Evolutionary conservation across 805 yeast genomes (phyloP).

Genomic region (Candida manassasensis): DNA sequence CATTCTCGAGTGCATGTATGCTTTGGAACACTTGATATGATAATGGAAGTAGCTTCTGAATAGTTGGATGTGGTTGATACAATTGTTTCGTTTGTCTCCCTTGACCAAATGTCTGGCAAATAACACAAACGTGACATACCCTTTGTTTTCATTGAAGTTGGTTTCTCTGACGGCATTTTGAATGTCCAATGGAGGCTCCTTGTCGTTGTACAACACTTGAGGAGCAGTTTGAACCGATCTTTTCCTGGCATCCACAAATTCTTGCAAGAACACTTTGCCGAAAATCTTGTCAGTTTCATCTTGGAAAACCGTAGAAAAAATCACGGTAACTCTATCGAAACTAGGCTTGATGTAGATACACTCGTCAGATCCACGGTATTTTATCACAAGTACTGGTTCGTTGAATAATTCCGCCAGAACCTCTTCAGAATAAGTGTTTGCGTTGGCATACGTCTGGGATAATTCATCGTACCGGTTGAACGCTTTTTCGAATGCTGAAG

Average conservation of each 20-base stretch:
- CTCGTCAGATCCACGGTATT: constrained; percentile 85
- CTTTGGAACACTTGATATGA: constrained; percentile 97
- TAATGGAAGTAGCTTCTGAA: constrained; percentile 97
- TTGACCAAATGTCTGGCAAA: constrained; percentile 74
- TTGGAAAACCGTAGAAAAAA: constrained; percentile 88
- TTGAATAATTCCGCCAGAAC: constrained; percentile 40
- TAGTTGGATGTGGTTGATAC: constrained; percentile 85
- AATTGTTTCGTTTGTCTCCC: constrained; percentile 69
- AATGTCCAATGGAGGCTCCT: constrained; percentile 87
- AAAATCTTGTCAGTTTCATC: constrained; percentile 95
- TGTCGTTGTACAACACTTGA: constrained; percentile 86
- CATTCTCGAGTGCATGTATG: constrained; percentile 98
- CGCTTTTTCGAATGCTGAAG: constrained; percentile 89
- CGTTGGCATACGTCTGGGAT: constrained; percentile 42
- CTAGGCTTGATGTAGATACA: constrained; percentile 86
- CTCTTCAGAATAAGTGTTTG: constrained; percentile 41
- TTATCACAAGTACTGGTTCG: constrained; percentile 61
- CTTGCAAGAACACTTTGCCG: constrained; percentile 86
- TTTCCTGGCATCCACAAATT: constrained; percentile 93
- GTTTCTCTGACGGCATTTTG: constrained; percentile 29
- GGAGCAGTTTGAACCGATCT: constrained; percentile 97
- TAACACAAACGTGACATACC: constrained; percentile 62
- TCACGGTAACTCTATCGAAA: constrained; percentile 93
- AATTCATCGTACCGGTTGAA: constrained; percentile 73
- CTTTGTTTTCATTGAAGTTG: constrained; percentile 41